A percentile compares a stretch with the other conserved stretches of the same genome.
phyloP scores from a whole-genome alignment of 176 grass and related monocot species.

The Lolium multiflorum region DNA sequence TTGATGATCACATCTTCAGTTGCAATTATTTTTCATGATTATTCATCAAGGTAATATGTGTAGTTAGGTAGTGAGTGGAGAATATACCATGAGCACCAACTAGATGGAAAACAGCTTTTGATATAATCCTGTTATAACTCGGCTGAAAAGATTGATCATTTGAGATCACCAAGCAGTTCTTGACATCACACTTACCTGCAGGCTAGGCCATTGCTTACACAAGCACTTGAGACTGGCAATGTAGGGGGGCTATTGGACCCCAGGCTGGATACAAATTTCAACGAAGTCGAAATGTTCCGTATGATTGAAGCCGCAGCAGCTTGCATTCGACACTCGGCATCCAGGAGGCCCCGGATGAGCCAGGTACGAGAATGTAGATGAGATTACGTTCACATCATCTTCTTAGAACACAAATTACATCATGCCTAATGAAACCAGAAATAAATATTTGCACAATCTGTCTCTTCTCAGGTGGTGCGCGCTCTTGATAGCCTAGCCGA shows the following conservation, averaged over 20 bases:
- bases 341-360: conserved; percentile 70
- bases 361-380: conserved; percentile 47
- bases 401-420: not conserved
- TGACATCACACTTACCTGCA: conserved; percentile 46
- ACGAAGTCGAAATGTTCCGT: conserved; percentile 62
- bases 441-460: not conserved
- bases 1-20: not conserved
- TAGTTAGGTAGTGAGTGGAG: not conserved
- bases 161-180: not conserved
- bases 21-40: not conserved
- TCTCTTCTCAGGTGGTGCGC: conserved; percentile 74
- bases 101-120: conserved; percentile 14
- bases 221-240: conserved; percentile 59
- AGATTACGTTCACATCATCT: not conserved
- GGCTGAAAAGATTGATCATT: not conserved
- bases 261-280: conserved; percentile 58
- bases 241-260: conserved; percentile 57
- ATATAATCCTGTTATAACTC: not conserved
- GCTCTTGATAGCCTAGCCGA: conserved; percentile 80
- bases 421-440: not conserved
- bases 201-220: conserved; percentile 75
- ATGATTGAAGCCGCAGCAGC: conserved; percentile 84
- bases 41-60: not conserved
- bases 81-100: not conserved
- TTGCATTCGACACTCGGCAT: conserved; percentile 65